Evolutionary conservation across 768 basidiomycete genomes (phyloP).

Genomic region (Kwoniella sp.): DNA sequence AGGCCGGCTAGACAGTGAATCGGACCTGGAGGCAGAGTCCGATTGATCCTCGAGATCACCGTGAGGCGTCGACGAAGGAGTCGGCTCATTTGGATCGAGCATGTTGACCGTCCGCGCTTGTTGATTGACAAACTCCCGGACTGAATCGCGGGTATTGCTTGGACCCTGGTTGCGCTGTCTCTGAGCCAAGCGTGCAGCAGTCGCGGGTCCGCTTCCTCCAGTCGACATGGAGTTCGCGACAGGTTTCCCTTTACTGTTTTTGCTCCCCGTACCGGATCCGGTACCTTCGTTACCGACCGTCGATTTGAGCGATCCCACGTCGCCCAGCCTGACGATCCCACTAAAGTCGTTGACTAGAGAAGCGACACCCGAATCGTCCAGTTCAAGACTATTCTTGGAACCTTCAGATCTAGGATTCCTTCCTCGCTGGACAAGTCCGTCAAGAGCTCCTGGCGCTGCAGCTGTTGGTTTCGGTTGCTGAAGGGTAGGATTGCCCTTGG

Average conservation of each 20-base stretch:
- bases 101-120: constrained; percentile 42
- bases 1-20: background rate
- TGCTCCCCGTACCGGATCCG: constrained; percentile 13
- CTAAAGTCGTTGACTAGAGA: constrained; percentile 31
- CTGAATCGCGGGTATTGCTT: constrained; percentile 16
- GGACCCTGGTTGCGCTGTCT: constrained; percentile 9
- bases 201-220: constrained; percentile 7
- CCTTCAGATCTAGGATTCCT: background rate
- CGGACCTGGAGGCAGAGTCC: background rate
- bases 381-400: constrained; percentile 13
- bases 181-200: constrained; percentile 17
- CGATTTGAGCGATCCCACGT: constrained; percentile 13
- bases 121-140: constrained; percentile 30
- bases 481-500: background rate
- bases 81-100: constrained; percentile 45
- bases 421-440: constrained; percentile 8
- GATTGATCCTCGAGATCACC: too few relatives aligned
- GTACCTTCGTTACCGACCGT: constrained; percentile 7
- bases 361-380: constrained; percentile 27
- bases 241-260: background rate
- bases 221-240: background rate
- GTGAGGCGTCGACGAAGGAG: constrained; percentile 24
- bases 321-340: constrained; percentile 36
- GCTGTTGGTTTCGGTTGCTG: constrained; percentile 19
- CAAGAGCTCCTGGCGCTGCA: constrained; percentile 7